Conservation (phyloP, 768 basidiomycete genomes). For the Panaeolus cyanescens region DNA sequence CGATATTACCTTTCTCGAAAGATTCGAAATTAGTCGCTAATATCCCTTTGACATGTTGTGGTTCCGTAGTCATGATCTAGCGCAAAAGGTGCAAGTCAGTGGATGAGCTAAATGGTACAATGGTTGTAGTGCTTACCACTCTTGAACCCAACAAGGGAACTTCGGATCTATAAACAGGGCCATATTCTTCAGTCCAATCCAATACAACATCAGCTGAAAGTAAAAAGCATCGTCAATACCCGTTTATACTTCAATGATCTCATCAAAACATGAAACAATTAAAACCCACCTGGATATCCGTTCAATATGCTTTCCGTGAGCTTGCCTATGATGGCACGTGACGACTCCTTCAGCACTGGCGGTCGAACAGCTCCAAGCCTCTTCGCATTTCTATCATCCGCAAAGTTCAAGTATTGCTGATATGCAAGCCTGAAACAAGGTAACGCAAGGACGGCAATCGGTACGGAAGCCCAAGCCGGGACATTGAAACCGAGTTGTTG, state of each 20-base stretch:
- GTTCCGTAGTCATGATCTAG: conserved; percentile 15
- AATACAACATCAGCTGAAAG: not conserved
- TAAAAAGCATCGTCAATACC: conserved; percentile 19
- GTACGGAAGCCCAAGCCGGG: not conserved
- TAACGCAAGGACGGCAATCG: not conserved
- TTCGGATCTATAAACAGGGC: conserved; percentile 28
- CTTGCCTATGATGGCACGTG: conserved; percentile 18
- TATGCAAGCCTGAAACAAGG: not conserved
- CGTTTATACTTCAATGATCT: conserved; percentile 20
- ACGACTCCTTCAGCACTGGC: conserved; percentile 29
- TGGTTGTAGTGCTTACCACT: conserved; percentile 28
- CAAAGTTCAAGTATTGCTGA: conserved; percentile 18
- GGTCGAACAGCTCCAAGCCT: conserved; percentile 33
- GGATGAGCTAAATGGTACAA: not conserved
- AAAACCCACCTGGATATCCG: conserved; percentile 34
- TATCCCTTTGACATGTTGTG: conserved; percentile 6
- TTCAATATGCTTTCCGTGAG: conserved; percentile 27
- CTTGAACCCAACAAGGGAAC: conserved; percentile 22
- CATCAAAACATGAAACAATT: not conserved
- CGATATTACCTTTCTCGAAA: conserved; percentile 50
- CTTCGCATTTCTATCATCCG: conserved; percentile 26
- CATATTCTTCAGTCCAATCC: conserved; percentile 28
- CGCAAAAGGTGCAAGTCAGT: not conserved
- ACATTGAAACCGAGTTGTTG: not conserved
- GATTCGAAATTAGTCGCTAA: conserved; percentile 48